These are phyloP conservation scores for Nematodospora anomalae DNA, from an alignment of 1,139 yeast genomes.

Conservation along the genomic window DNA sequence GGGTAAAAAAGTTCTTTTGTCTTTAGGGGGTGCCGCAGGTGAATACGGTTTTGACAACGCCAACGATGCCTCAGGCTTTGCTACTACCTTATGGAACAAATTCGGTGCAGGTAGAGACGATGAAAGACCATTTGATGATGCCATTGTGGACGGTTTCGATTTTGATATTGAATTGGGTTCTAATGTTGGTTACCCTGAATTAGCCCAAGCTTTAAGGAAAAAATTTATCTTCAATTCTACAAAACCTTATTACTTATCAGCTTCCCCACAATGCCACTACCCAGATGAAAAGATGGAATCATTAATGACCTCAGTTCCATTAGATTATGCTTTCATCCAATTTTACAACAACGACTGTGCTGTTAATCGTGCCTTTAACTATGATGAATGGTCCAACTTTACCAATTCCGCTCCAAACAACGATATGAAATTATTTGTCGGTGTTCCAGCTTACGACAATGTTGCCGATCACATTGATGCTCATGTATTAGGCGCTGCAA, in stretches of 20 bases:
- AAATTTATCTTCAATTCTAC: slow-evolving; percentile 53
- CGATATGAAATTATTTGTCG: slow-evolving; percentile 36
- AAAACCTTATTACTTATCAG: slow-evolving; percentile 71
- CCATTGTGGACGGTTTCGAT: slow-evolving; percentile 43
- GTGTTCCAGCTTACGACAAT: slow-evolving; percentile 15
- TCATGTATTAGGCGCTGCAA: slow-evolving; percentile 14
- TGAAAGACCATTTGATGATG: slow-evolving; percentile 69
- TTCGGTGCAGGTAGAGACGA: slow-evolving; percentile 77
- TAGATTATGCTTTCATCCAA: slow-evolving; percentile 88
- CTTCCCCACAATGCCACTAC: slow-evolving; percentile 92
- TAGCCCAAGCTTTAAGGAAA: slow-evolving; percentile 61
- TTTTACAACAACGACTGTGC: slow-evolving; percentile 89
- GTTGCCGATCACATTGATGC: slow-evolving; percentile 15
- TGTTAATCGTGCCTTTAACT: slow-evolving; percentile 63
- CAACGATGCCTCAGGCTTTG: slow-evolving; percentile 61
- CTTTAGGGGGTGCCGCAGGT: slow-evolving; percentile 88
- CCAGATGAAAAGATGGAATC: slow-evolving; percentile 86
- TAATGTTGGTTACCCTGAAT: slow-evolving; percentile 59
- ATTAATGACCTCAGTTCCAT: slow-evolving; percentile 55
- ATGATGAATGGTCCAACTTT: slow-evolving; percentile 76
- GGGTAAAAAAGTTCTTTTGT: slow-evolving; percentile 77
- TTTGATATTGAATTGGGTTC: slow-evolving; percentile 46
- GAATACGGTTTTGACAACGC: slow-evolving; percentile 69
- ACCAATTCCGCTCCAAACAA: slow-evolving; percentile 41
- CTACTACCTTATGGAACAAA: slow-evolving; percentile 73